phyloP scores from a whole-genome alignment of 2,329 filamentous ascomycete genomes.

The Chaetomium sp. region DNA sequence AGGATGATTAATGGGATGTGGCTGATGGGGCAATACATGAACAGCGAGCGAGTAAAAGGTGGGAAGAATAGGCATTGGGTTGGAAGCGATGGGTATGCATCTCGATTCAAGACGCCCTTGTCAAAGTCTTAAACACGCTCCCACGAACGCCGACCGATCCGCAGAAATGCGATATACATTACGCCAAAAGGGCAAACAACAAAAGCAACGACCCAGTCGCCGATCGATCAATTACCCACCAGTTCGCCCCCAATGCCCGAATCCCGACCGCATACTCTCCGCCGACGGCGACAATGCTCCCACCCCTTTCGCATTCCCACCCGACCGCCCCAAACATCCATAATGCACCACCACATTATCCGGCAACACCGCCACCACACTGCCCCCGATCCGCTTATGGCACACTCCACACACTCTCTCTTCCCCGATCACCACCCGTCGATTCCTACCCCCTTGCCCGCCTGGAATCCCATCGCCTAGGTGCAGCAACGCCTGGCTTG shows the following conservation, averaged over 20 bases:
- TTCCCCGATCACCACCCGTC: conserved; percentile 74
- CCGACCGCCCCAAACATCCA: conserved; percentile 56
- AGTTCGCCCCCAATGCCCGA: conserved; percentile 1
- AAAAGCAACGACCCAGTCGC: background rate
- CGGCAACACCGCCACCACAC: conserved; percentile 82
- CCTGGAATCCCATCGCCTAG: conserved; percentile 60
- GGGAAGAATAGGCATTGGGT: background rate
- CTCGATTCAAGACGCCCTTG: too few relatives aligned
- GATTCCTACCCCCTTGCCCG: conserved; percentile 47
- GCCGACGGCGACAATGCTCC: background rate
- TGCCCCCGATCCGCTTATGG: conserved; percentile 85
- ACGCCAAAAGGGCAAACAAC: background rate
- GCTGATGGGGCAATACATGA: background rate
- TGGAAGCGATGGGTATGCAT: too few relatives aligned
- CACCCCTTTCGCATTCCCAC: conserved; percentile 26
- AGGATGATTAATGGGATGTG: conserved; percentile 35
- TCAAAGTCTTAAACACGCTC: too few relatives aligned
- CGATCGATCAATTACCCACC: background rate
- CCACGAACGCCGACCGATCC: too few relatives aligned
- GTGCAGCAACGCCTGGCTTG: conserved; percentile 64
- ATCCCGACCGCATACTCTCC: background rate
- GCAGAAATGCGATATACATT: too few relatives aligned
- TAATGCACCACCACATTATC: conserved; percentile 79
- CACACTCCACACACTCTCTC: conserved; percentile 88
- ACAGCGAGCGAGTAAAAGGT: background rate